Evolutionary conservation across 345 rosid genomes (phyloP).

Genomic region (Moricandia moricandioides): DNA sequence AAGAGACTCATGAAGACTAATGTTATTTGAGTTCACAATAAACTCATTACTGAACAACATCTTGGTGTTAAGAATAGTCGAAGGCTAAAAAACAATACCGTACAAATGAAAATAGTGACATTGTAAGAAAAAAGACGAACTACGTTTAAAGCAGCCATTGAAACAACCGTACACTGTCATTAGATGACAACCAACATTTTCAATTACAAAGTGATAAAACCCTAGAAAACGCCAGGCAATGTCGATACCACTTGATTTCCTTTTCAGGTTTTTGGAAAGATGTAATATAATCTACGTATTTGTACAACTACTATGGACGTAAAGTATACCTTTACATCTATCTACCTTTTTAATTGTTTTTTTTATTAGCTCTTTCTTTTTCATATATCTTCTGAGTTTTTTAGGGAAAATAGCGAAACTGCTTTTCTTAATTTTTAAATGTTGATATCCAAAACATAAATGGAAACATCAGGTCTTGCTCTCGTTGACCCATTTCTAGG

Average conservation of each 20-base stretch:
- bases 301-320: not conserved
- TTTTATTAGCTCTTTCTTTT: not conserved
- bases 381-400: not conserved
- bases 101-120: slow-evolving; percentile 14
- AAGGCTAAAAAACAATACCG: slow-evolving; percentile 11
- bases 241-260: slow-evolving; percentile 19
- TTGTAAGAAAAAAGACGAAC: slow-evolving; percentile 35
- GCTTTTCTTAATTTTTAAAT: no score
- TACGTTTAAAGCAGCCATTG: slow-evolving; percentile 36
- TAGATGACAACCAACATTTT: slow-evolving; percentile 20
- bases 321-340: not conserved
- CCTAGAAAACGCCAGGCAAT: slow-evolving; percentile 28
- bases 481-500: not conserved
- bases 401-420: no score
- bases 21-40: not conserved
- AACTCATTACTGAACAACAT: not conserved
- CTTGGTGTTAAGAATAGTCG: not conserved
- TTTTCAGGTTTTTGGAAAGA: not conserved
- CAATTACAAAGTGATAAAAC: slow-evolving; percentile 30
- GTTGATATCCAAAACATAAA: no score
- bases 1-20: not conserved
- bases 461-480: not conserved
- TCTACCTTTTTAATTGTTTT: slow-evolving; percentile 5
- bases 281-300: slow-evolving; percentile 13
- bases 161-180: slow-evolving; percentile 37